Percentiles rank a stretch among this genome's conserved stretches.
Evolutionary conservation across 2,329 filamentous ascomycete species (phyloP).

Genomic region (Coniochaeta prunicola): DNA sequence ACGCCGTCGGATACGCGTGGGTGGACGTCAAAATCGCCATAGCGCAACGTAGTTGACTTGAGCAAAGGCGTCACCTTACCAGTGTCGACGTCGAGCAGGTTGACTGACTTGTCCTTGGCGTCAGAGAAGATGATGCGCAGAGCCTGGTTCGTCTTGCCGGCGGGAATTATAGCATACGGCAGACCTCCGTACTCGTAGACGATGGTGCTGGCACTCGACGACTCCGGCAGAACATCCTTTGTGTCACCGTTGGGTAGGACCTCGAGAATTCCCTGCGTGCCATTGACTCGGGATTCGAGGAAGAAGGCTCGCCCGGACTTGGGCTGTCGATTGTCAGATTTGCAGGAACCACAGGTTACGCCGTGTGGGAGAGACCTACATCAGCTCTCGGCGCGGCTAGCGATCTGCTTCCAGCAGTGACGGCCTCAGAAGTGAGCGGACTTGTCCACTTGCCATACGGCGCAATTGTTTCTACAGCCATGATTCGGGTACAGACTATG

Average conservation of each 20-base stretch:
- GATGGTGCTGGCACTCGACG: conserved; percentile 33
- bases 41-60: conserved; percentile 26
- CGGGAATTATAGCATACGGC: conserved; percentile 28
- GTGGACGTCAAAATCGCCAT: conserved; percentile 38
- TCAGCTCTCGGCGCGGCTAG: conserved; percentile 28
- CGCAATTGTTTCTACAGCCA: conserved; percentile 17
- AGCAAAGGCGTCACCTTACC: conserved; percentile 25
- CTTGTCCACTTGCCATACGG: conserved; percentile 33
- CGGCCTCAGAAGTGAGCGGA: conserved; percentile 26
- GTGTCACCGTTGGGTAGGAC: conserved; percentile 19
- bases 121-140: conserved; percentile 19
- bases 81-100: conserved; percentile 30
- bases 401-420: conserved; percentile 24
- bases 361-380: conserved; percentile 14
- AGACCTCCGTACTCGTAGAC: conserved; percentile 49
- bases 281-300: conserved; percentile 28
- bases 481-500: conserved; percentile 2
- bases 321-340: conserved; percentile 10
- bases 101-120: conserved; percentile 26
- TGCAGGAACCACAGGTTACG: neutral
- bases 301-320: conserved; percentile 27
- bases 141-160: neutral
- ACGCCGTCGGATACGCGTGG: conserved; percentile 10
- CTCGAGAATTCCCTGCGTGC: conserved; percentile 37
- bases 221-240: conserved; percentile 33